Evolutionary conservation across 441 rosid genomes (phyloP).

Genomic region (Corymbia calophylla): DNA sequence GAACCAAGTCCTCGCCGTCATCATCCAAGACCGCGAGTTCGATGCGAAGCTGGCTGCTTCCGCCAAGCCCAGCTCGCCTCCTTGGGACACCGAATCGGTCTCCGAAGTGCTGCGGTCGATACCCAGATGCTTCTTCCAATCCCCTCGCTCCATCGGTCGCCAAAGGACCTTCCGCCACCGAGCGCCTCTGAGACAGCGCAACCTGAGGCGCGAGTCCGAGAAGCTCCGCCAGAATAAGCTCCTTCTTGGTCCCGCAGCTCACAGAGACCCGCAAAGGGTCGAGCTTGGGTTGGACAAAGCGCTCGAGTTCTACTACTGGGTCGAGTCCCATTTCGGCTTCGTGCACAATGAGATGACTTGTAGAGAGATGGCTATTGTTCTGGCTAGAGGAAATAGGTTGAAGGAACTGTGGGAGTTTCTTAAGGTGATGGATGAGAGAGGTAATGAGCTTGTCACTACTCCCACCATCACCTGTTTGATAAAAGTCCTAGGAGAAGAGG

Average conservation of each 20-base stretch:
- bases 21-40: slow-evolving; percentile 60
- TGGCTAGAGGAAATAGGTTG: slow-evolving; percentile 46
- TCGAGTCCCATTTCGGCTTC: slow-evolving; percentile 39
- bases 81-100: slow-evolving; percentile 41
- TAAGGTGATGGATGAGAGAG: slow-evolving; percentile 35
- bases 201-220: slow-evolving; percentile 34
- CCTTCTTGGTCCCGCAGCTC: slow-evolving; percentile 74
- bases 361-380: slow-evolving; percentile 61
- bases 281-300: slow-evolving; percentile 53
- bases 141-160: slow-evolving; percentile 74
- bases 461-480: slow-evolving; percentile 76
- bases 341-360: slow-evolving; percentile 53
- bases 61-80: slow-evolving; percentile 13
- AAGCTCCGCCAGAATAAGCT: slow-evolving; percentile 25
- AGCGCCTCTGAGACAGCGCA: slow-evolving; percentile 58
- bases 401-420: slow-evolving; percentile 60
- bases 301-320: slow-evolving; percentile 54
- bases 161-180: slow-evolving; percentile 75
- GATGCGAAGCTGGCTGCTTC: slow-evolving; percentile 45
- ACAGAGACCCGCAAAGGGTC: slow-evolving; percentile 44
- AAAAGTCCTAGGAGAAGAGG: slow-evolving; percentile 91
- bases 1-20: slow-evolving; percentile 46
- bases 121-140: slow-evolving; percentile 62
- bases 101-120: slow-evolving; percentile 57
- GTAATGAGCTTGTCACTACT: slow-evolving; percentile 28